These are phyloP conservation scores for Fraxinus cuspidata DNA, from an alignment of 257 asterid species.

Conservation along the genomic window DNA sequence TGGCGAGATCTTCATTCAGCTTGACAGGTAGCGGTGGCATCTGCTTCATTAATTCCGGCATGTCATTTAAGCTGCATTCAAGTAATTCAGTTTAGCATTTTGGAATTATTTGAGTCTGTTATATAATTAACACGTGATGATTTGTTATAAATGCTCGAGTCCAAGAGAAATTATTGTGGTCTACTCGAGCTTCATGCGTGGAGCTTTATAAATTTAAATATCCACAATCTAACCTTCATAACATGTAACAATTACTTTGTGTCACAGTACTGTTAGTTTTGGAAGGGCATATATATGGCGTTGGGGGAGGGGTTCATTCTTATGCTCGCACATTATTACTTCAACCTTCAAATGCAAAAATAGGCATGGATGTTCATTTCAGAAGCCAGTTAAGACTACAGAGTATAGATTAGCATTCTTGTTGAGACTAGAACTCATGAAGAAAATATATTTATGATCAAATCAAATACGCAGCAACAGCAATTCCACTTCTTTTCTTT, in stretches of 20 bases:
- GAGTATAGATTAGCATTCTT: background rate
- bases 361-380: background rate
- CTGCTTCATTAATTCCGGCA: constrained; percentile 72
- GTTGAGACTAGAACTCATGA: background rate
- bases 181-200: background rate
- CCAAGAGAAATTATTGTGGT: background rate
- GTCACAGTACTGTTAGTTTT: background rate
- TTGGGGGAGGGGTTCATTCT: background rate
- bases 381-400: background rate
- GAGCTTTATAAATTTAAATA: background rate
- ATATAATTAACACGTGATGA: background rate
- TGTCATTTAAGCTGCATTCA: constrained; percentile 56
- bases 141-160: background rate
- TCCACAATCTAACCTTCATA: background rate
- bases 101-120: background rate
- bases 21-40: constrained; percentile 84
- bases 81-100: constrained; percentile 25
- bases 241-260: background rate
- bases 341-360: constrained; percentile 14
- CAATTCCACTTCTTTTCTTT: too few species aligned
- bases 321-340: background rate
- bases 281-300: background rate
- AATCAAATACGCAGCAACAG: background rate
- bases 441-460: background rate
- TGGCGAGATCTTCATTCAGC: constrained; percentile 71